A percentile compares a stretch with the other conserved stretches of the same genome.
These are phyloP conservation scores for Pichia sp. DNA, from an alignment of 1,139 yeast species.

Conservation along the genomic window DNA sequence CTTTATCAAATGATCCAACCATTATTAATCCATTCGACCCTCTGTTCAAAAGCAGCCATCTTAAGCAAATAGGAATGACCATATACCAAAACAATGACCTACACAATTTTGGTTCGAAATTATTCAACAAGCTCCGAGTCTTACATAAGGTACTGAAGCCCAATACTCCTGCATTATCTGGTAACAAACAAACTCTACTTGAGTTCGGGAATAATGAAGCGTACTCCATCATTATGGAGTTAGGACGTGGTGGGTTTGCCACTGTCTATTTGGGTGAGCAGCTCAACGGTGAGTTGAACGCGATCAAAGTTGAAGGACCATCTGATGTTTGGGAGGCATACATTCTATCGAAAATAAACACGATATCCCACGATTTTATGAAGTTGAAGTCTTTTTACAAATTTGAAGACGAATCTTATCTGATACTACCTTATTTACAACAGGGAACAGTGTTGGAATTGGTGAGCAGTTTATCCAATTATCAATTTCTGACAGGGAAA, in stretches of 20 bases:
- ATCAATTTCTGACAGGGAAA: slow-evolving; percentile 30
- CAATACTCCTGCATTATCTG: slow-evolving; percentile 32
- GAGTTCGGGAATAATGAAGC: slow-evolving; percentile 43
- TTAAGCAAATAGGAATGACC: slow-evolving; percentile 25
- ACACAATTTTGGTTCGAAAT: slow-evolving; percentile 7
- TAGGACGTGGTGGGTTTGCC: slow-evolving; percentile 82
- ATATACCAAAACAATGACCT: slow-evolving; percentile 29
- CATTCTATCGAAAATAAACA: slow-evolving; percentile 54
- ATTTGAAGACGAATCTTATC: slow-evolving; percentile 69
- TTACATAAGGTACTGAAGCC: slow-evolving; percentile 58
- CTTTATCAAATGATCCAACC: background rate
- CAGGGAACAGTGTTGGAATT: slow-evolving; percentile 78
- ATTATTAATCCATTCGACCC: slow-evolving; percentile 4
- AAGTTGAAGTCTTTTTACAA: slow-evolving; percentile 49
- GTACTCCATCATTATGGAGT: slow-evolving; percentile 52
- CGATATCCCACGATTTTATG: slow-evolving; percentile 38
- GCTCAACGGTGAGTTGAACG: slow-evolving; percentile 52
- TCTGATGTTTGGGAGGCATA: slow-evolving; percentile 81
- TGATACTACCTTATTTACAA: slow-evolving; percentile 60
- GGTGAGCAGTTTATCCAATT: slow-evolving; percentile 44
- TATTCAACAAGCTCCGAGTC: slow-evolving; percentile 15
- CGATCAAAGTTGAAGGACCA: slow-evolving; percentile 72
- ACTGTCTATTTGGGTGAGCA: slow-evolving; percentile 72
- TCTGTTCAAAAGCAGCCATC: slow-evolving; percentile 27
- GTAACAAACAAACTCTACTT: slow-evolving; percentile 41